Evolutionary conservation across 345 rosid genomes (phyloP).

Genomic region (Limnanthes douglasii): DNA sequence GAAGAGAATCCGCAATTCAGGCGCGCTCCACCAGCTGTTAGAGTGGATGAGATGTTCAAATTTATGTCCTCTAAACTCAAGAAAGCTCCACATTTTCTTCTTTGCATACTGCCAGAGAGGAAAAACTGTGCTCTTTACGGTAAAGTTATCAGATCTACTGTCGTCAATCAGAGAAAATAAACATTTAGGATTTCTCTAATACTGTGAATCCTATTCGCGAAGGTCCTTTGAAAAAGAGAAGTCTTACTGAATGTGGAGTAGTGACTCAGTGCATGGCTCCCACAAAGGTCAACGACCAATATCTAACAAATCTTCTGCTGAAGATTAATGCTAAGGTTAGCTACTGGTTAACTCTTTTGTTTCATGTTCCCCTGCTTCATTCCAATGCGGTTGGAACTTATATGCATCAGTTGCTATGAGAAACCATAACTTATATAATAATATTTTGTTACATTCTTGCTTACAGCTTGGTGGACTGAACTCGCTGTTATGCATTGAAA

Average conservation of each 20-base stretch:
- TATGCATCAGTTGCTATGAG: no score
- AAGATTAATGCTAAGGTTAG: conserved; percentile 83
- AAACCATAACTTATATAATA: no score
- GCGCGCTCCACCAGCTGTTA: conserved; percentile 32
- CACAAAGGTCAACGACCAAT: conserved; percentile 50
- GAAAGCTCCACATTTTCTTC: conserved; percentile 39
- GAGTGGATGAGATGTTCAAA: conserved; percentile 76
- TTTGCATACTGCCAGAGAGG: conserved; percentile 70
- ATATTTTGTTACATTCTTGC: conserved; percentile 4
- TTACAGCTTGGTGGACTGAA: conserved; percentile 88
- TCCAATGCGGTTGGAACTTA: not conserved
- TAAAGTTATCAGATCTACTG: conserved; percentile 11
- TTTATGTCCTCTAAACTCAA: conserved; percentile 38
- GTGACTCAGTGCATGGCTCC: conserved; percentile 81
- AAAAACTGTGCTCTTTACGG: conserved; percentile 81
- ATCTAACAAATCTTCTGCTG: conserved; percentile 76
- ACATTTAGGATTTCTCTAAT: conserved; percentile 5
- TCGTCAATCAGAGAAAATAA: conserved; percentile 2
- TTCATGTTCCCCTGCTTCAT: not conserved
- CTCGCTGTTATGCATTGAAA: conserved; percentile 64
- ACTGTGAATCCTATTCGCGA: conserved; percentile 8
- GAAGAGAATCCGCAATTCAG: conserved; percentile 56
- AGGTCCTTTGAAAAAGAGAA: conserved; percentile 87
- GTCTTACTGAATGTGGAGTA: conserved; percentile 59
- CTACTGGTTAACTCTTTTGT: not conserved